Evolutionary conservation across 2,329 filamentous ascomycete genomes (phyloP).

Genomic region (Myotisia sp.): DNA sequence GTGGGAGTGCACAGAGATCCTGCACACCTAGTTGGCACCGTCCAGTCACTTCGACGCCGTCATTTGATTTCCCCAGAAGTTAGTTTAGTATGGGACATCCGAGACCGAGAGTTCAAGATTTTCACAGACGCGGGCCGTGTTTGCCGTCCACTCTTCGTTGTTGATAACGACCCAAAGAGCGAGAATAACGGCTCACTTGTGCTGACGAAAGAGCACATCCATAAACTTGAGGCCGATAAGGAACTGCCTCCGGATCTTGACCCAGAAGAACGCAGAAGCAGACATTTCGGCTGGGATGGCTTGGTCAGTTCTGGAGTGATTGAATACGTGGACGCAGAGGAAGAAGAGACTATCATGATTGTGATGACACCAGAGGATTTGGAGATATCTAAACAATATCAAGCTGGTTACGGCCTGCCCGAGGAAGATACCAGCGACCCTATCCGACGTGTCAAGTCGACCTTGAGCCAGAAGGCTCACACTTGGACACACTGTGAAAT

Average conservation of each 20-base stretch:
- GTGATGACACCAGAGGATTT: conserved; percentile 96
- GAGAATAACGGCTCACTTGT: conserved; percentile 62
- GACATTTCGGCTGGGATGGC: conserved; percentile 75
- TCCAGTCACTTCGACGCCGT: conserved; percentile 62
- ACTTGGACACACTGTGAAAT: conserved; percentile 98
- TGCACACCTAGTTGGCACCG: conserved; percentile 64
- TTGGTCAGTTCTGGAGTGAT: conserved; percentile 73
- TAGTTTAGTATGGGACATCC: conserved; percentile 86
- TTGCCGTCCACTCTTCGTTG: conserved; percentile 82
- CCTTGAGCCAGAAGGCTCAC: conserved; percentile 72
- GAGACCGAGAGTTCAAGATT: conserved; percentile 95
- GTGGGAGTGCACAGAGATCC: conserved; percentile 89
- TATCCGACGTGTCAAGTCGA: conserved; percentile 76
- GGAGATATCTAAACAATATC: conserved; percentile 58
- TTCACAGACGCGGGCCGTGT: conserved; percentile 95
- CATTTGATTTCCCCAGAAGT: conserved; percentile 83
- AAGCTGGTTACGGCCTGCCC: conserved; percentile 46
- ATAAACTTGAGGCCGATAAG: conserved; percentile 59
- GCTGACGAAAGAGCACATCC: conserved; percentile 71
- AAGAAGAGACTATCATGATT: conserved; percentile 98
- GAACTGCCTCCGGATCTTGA: conserved; percentile 47
- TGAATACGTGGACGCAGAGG: conserved; percentile 93
- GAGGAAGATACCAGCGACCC: conserved; percentile 55
- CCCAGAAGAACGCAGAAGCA: conserved; percentile 42
- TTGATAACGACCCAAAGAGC: conserved; percentile 70